Base-by-base conservation (phyloP, 495 filamentous ascomycete species). In the Barbatosphaeria neglecta region DNA sequence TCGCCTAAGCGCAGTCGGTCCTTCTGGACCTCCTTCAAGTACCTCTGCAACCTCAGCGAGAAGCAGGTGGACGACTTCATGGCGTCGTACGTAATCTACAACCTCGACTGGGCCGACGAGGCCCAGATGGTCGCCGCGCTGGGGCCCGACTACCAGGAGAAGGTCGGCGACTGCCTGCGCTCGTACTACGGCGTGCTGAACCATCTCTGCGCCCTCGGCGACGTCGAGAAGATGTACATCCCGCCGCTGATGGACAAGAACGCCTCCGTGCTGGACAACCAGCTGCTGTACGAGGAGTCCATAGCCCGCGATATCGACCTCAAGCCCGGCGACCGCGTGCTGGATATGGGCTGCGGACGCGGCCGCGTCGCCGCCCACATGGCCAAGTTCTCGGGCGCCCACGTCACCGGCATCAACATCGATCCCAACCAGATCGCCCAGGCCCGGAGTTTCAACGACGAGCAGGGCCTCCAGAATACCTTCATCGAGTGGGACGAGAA, bases 181-280 rank as follows among this genome's bases (percentile, higher is more conserved):
- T 64, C 76, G 19, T 82, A 82, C 60, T 82, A 82, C 53, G 72
- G 75, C 37, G 75, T 80, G 25, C 65, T 82, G 24, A 82, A 82
- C 54, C 78, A 82, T 45, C 70, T 82, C 4, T 82, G 78, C 59
- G 77, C 77, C 22, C 67, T 82, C n/a, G 78, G 78, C 20, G 76
- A 79, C 47, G 77, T 82, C 22, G 78, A 82, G 53, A 82, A 82
- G 62, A 82, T 82, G 78, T 82, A 82, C 55, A 80, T 82, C 44
- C 78, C 78, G 22, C 78, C 78, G 4, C 69, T 72, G 52, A 77
- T 82, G 75, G 73, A 76, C 58, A 67, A 66, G 53, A 72, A 74
- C 47, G 68, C 69, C n/a, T 68, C 62, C 6, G 70, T 78, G 3
- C 59, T 75, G 10, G 66, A 69, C 41, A 69, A 69, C 44, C 66